phyloP scores from a whole-genome alignment of 2,329 filamentous ascomycete genomes.

The Pseudogymnoascus sp. region DNA sequence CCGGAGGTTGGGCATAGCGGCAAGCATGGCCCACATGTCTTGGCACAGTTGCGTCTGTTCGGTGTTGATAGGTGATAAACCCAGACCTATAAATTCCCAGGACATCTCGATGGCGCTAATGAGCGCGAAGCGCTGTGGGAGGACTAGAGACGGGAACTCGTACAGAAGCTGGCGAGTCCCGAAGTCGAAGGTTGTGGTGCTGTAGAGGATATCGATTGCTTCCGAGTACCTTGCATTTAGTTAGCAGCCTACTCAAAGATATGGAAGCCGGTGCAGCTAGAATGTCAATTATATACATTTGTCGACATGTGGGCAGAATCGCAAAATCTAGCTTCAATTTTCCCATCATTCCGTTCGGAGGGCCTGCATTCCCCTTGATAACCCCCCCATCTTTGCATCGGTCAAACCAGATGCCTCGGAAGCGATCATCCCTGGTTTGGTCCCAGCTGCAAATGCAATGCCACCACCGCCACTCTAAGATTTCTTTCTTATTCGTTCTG shows the following conservation, averaged over 20 bases:
- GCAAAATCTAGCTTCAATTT: slow-evolving; percentile 16
- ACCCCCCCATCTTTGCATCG: slow-evolving; percentile 11
- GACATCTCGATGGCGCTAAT: slow-evolving; percentile 16
- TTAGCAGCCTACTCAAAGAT: not conserved
- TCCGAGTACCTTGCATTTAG: slow-evolving; percentile 17
- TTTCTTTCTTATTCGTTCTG: slow-evolving; percentile 13
- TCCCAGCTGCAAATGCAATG: slow-evolving; percentile 14
- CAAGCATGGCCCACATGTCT: slow-evolving; percentile 2
- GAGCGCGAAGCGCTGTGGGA: slow-evolving; percentile 19
- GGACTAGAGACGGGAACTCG: slow-evolving; percentile 15
- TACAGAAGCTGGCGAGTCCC: slow-evolving; percentile 18
- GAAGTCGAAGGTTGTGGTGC: slow-evolving; percentile 21
- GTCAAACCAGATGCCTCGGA: slow-evolving; percentile 15
- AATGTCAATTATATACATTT: slow-evolving; percentile 10
- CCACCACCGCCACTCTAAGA: slow-evolving; percentile 17
- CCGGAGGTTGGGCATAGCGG: slow-evolving; percentile 3
- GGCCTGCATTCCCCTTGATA: slow-evolving; percentile 5
- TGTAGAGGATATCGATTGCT: slow-evolving; percentile 20
- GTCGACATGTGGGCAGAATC: slow-evolving; percentile 16
- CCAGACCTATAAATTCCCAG: slow-evolving; percentile 14
- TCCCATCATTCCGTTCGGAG: slow-evolving; percentile 13
- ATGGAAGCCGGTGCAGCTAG: not conserved
- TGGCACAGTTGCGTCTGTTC: not conserved
- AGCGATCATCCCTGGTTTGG: slow-evolving; percentile 11
- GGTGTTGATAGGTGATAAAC: not conserved